Conservation (phyloP, 2,329 filamentous ascomycete species). For the Fusarium avenaceum region DNA sequence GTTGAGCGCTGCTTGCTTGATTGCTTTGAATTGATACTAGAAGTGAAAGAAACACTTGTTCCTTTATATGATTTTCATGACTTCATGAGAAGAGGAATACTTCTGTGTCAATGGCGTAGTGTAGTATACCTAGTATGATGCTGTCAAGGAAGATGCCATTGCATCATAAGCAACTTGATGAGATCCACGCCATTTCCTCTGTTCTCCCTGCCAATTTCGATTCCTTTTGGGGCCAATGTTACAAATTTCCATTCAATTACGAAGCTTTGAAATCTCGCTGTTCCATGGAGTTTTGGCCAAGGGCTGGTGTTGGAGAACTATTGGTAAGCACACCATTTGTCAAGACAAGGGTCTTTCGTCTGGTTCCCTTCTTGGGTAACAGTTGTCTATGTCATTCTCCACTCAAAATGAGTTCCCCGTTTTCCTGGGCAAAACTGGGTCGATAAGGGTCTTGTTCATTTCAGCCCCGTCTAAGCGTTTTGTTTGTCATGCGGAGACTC, state of each 20-base stretch:
- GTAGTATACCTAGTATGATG: too few relatives aligned
- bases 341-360: neutral
- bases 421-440: constrained; percentile 10
- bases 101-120: neutral
- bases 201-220: neutral
- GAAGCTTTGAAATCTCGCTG: constrained; percentile 26
- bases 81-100: neutral
- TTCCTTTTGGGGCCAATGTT: too few relatives aligned
- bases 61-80: constrained; percentile 11
- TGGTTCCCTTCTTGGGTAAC: neutral
- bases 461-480: neutral
- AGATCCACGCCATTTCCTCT: neutral
- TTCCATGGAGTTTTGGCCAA: constrained; percentile 13
- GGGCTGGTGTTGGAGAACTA: constrained; percentile 6
- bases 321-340: constrained; percentile 1
- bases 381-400: neutral
- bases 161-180: neutral
- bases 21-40: neutral
- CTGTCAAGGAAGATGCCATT: neutral
- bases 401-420: neutral
- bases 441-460: neutral
- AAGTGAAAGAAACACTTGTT: neutral
- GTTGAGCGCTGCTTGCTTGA: neutral
- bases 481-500: constrained; percentile 18
- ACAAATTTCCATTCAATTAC: neutral